These are phyloP conservation scores for Silene noctiflora DNA, from an alignment of 179 eudicot species.

Conservation along the genomic window DNA sequence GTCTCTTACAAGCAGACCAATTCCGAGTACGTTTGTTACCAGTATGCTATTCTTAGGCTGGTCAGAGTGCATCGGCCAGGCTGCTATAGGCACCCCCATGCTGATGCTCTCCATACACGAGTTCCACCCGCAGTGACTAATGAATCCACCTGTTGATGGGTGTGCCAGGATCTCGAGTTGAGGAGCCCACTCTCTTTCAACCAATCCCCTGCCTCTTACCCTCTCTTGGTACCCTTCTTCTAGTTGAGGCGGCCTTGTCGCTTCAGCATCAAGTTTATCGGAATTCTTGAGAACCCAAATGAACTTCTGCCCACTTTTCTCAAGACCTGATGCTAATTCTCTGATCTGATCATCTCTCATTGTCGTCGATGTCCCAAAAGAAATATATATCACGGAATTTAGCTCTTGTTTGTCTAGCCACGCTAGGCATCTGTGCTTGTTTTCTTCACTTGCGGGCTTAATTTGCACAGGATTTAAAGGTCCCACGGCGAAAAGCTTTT, in stretches of 20 bases:
- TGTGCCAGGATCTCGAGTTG: conserved; percentile 65
- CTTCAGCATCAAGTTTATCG: conserved; percentile 39
- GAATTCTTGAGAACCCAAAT: conserved; percentile 59
- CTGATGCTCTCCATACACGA: conserved; percentile 71
- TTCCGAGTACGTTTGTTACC: conserved; percentile 39
- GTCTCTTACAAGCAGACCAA: conserved; percentile 40
- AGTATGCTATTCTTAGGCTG: conserved; percentile 23
- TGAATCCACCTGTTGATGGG: conserved; percentile 58
- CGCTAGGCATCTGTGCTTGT: conserved; percentile 34
- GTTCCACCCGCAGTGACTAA: conserved; percentile 93
- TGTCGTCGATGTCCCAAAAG: conserved; percentile 58
- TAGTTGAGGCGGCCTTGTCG: conserved; percentile 21
- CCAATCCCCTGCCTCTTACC: conserved; percentile 39
- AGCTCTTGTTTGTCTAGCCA: conserved; percentile 62
- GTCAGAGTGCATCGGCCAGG: conserved; percentile 87
- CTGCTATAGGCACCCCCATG: conserved; percentile 69
- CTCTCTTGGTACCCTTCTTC: conserved; percentile 61
- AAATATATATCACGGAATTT: conserved; percentile 52
- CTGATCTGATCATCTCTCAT: conserved; percentile 38
- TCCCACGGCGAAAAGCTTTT: conserved; percentile 46
- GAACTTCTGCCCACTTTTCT: conserved; percentile 48
- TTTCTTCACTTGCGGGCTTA: background rate
- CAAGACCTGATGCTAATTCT: conserved; percentile 55
- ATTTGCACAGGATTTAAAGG: conserved; percentile 33
- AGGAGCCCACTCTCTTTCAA: conserved; percentile 71